phyloP scores from a whole-genome alignment of 1,284 basidiomycete species.

The Porodaedalea pini region DNA sequence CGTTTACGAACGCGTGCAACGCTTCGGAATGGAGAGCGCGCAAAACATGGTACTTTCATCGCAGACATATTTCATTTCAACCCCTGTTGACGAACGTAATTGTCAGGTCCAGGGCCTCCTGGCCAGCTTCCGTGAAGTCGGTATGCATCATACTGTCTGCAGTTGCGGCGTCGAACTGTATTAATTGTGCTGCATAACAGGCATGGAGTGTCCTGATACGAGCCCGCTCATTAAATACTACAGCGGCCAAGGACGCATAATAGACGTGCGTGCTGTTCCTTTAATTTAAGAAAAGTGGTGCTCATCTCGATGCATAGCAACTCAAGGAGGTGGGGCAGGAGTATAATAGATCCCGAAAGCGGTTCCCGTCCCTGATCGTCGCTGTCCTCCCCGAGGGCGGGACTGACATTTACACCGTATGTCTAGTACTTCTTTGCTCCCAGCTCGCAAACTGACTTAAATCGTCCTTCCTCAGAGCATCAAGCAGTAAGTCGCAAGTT shows the following conservation, averaged over 20 bases:
- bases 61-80: background rate
- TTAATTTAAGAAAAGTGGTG: background rate
- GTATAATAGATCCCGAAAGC: constrained; percentile 36
- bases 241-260: constrained; percentile 51
- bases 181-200: constrained; percentile 31
- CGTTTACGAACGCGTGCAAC: constrained; percentile 55
- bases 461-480: constrained; percentile 30
- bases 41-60: constrained; percentile 36
- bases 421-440: background rate
- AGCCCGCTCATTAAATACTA: constrained; percentile 46
- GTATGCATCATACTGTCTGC: constrained; percentile 36
- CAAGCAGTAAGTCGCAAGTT: constrained; percentile 60
- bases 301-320: constrained; percentile 34
- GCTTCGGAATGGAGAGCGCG: constrained; percentile 45
- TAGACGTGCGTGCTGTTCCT: constrained; percentile 35
- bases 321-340: constrained; percentile 44
- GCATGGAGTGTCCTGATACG: constrained; percentile 45
- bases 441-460: background rate
- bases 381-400: constrained; percentile 70
- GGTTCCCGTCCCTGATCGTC: constrained; percentile 55
- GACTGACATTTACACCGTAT: constrained; percentile 67
- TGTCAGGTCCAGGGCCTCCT: constrained; percentile 42
- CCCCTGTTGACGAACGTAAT: background rate
- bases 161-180: background rate
- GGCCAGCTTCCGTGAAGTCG: constrained; percentile 47